Evolutionary conservation across 768 basidiomycete species (phyloP), one percentile per base, ranked within the genome.

Genomic region (Boletus edulis): DNA sequence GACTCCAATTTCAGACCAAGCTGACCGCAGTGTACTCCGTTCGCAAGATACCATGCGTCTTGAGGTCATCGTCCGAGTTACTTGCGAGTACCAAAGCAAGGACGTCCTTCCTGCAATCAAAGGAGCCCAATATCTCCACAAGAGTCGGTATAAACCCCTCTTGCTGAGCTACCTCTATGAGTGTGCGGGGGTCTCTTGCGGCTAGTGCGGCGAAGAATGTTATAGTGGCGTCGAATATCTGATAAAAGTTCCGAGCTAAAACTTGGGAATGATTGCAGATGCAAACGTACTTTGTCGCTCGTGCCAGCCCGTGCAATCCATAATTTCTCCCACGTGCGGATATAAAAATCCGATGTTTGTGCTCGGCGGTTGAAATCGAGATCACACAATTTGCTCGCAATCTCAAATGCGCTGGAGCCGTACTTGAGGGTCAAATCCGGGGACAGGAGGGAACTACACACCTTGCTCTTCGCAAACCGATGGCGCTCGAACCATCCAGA

Each of bases 341-440:
- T 69, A 27, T 85, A 76, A 55, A 91, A 89, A 62, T 92, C 90
- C 0, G 89, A 82, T 0, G 86, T 83, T 60, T 85, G 89, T 3
- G 89, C 89, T 61, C 87, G 87, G 5, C 91, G 83, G n/a, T 82
- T 76, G 62, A 93, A 94, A 12, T 90, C 88, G 1, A 70, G 51
- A 57, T 89, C 85, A 52, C 86, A 87, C 12, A 93, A 71, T 63
- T 92, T 91, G 14, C 75, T 82, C 4, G 85, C 80, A 13, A 94
- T 82, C 66, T 94, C 90, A 24, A 89, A 68, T 4, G 89, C 91
- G 66, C 91, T 93, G 48, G 3, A 8, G 22, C 56, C 1, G 4
- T 57, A 22, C 43, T 44, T 65, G 12, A 52, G 44, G 18, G 43
- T 9, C 13, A 13, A 29, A 10, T 4, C 10, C 0, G 6, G 38